These are phyloP conservation scores for Laburnicola sp. DNA, from an alignment of 2,329 filamentous ascomycete genomes.

Conservation along the genomic window DNA sequence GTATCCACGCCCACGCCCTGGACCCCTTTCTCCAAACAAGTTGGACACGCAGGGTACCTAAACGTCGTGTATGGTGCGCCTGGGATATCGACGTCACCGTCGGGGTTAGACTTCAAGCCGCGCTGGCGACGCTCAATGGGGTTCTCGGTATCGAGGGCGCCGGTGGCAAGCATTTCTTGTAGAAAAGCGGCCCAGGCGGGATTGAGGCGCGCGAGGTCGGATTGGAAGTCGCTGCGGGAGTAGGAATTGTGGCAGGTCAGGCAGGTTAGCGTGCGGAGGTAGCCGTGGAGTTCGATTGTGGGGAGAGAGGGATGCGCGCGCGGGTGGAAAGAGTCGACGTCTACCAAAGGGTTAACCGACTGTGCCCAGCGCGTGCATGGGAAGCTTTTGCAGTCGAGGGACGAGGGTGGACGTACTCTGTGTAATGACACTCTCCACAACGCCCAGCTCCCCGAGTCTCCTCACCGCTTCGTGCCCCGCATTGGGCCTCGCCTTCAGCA, in stretches of 20 bases:
- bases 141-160: constrained; percentile 77
- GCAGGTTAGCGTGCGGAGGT: constrained; percentile 79
- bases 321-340: constrained; percentile 93
- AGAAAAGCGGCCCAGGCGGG: constrained; percentile 83
- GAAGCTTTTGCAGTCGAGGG: background rate
- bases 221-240: constrained; percentile 73
- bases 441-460: constrained; percentile 70
- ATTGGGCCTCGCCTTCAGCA: constrained; percentile 80
- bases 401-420: constrained; percentile 61
- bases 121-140: constrained; percentile 66
- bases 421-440: constrained; percentile 78
- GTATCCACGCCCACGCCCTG: constrained; percentile 69
- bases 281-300: constrained; percentile 88
- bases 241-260: constrained; percentile 74
- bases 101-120: constrained; percentile 84
- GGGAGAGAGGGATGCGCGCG: constrained; percentile 72
- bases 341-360: constrained; percentile 30
- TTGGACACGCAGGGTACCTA: constrained; percentile 85
- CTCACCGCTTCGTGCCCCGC: constrained; percentile 75
- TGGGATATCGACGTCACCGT: constrained; percentile 90
- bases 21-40: constrained; percentile 70
- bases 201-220: constrained; percentile 75
- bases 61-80: constrained; percentile 87
- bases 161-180: constrained; percentile 68
- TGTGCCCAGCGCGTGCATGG: background rate